These are phyloP conservation scores for Tripterygium wilfordii DNA, from an alignment of 177 flowering plant genomes.

Conservation along the genomic window DNA sequence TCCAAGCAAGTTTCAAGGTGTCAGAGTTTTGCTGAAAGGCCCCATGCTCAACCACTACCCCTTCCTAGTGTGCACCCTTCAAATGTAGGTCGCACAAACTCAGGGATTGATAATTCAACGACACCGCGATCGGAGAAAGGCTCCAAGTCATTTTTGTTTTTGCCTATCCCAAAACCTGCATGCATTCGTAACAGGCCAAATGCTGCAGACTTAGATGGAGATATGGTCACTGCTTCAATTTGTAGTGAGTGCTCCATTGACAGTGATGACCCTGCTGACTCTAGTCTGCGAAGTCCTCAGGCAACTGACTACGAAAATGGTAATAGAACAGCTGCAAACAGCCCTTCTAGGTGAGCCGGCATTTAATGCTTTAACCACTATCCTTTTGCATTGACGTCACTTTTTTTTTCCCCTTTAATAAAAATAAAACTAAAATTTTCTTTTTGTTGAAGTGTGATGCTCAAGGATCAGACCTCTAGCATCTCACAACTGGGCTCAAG, in stretches of 20 bases:
- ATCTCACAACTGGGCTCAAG: slow-evolving; percentile 29
- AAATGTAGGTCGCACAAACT: slow-evolving; percentile 46
- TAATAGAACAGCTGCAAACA: slow-evolving; percentile 43
- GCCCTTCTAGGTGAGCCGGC: slow-evolving; percentile 64
- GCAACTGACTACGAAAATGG: slow-evolving; percentile 61
- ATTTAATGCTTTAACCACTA: too few relatives aligned
- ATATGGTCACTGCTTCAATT: slow-evolving; percentile 62
- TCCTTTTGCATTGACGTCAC: too few relatives aligned
- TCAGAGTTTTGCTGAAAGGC: slow-evolving; percentile 87
- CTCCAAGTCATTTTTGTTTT: slow-evolving; percentile 36
- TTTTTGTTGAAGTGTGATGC: slow-evolving; percentile 33
- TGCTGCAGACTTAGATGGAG: slow-evolving; percentile 57
- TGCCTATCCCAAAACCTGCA: slow-evolving; percentile 63
- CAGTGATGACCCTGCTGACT: slow-evolving; percentile 74
- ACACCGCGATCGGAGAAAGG: slow-evolving; percentile 43
- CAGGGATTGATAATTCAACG: slow-evolving; percentile 45
- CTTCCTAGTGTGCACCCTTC: slow-evolving; percentile 53
- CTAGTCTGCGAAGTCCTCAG: slow-evolving; percentile 55
- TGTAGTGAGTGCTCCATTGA: slow-evolving; percentile 64
- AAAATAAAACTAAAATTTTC: too few relatives aligned
- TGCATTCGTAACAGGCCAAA: slow-evolving; percentile 34
- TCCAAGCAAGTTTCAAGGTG: slow-evolving; percentile 75
- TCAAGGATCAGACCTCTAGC: slow-evolving; percentile 40
- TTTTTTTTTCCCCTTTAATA: too few relatives aligned
- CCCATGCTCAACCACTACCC: slow-evolving; percentile 85